Conservation (phyloP, 2,329 filamentous ascomycete species). For the Fusarium sp. region DNA sequence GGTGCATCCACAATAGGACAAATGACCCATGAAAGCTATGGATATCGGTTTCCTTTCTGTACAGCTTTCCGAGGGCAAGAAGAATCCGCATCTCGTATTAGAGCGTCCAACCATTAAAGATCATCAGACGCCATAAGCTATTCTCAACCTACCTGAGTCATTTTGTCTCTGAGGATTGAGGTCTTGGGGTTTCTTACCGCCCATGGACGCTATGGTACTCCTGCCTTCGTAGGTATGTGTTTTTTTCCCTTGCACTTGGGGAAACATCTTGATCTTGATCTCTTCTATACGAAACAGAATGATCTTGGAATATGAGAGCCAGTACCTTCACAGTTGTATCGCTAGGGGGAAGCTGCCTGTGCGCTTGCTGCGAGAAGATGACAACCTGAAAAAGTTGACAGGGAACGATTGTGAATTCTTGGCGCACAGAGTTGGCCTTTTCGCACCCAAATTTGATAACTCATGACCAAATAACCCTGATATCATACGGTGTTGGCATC, state of each 20-base stretch:
- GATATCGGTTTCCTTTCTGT: neutral
- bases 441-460: neutral
- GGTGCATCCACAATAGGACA: slow-evolving; percentile 32
- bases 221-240: neutral
- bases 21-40: neutral
- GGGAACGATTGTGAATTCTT: neutral
- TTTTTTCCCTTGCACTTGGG: neutral
- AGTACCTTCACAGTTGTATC: too few relatives aligned
- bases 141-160: neutral
- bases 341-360: neutral
- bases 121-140: neutral
- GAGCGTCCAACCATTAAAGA: neutral
- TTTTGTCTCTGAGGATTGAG: neutral
- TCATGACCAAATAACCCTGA: neutral
- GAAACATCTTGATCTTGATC: too few relatives aligned
- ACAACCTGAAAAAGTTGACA: neutral
- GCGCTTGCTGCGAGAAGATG: neutral
- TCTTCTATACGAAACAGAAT: neutral
- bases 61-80: neutral
- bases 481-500: neutral
- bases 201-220: neutral
- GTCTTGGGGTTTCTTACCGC: neutral
- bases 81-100: neutral
- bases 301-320: neutral
- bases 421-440: neutral